These are phyloP conservation scores for Thymus mandschuricus DNA, from an alignment of 257 asterid genomes.

Conservation along the genomic window DNA sequence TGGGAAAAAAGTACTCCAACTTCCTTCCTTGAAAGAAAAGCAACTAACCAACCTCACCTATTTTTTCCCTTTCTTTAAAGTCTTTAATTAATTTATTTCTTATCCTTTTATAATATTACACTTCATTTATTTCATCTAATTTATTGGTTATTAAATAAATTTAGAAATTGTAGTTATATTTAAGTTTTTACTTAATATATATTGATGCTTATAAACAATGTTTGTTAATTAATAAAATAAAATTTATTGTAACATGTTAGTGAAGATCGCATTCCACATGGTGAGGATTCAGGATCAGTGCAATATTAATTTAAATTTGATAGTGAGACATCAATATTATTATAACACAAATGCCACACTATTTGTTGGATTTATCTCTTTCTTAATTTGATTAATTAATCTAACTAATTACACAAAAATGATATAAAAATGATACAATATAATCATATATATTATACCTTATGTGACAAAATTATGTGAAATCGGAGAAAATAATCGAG, in stretches of 20 bases:
- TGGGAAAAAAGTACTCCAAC: neutral
- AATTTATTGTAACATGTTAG: neutral
- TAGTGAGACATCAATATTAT: slow-evolving; percentile 1
- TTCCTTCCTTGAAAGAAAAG: slow-evolving; percentile 32
- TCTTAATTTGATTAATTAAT: neutral
- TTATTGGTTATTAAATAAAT: slow-evolving; percentile 13
- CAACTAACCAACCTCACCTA: slow-evolving; percentile 33
- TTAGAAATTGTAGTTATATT: neutral
- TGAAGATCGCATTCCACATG: slow-evolving; percentile 11
- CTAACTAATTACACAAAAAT: neutral
- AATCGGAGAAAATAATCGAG: neutral
- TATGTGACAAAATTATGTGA: too few relatives aligned
- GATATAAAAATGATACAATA: too few relatives aligned
- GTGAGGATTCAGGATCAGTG: slow-evolving; percentile 18
- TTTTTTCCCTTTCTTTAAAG: slow-evolving; percentile 3
- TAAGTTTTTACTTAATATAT: neutral
- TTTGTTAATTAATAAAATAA: neutral
- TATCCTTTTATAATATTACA: neutral
- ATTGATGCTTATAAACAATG: neutral
- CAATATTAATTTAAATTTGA: neutral
- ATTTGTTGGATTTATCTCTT: neutral
- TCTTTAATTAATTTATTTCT: slow-evolving; percentile 3
- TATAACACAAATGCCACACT: neutral
- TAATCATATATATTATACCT: neutral
- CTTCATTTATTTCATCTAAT: slow-evolving; percentile 10